A percentile compares a stretch with the other conserved stretches of the same genome.
phyloP scores from a whole-genome alignment of 176 grass and related monocot genomes.

The Oryza australiensis region DNA sequence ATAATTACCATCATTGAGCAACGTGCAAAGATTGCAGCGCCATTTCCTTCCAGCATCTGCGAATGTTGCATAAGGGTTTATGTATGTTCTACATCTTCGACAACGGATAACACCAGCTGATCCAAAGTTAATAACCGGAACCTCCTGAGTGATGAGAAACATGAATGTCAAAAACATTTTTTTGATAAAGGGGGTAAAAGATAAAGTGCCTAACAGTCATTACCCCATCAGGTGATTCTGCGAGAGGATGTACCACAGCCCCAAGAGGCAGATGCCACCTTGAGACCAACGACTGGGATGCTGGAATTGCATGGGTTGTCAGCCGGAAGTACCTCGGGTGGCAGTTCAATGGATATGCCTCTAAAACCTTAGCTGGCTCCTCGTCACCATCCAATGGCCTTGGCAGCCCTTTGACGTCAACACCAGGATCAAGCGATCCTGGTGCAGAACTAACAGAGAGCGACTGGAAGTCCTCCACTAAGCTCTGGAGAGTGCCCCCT shows the following conservation, averaged over 20 bases:
- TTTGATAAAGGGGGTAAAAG: constrained; percentile 7
- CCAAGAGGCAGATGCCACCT: constrained; percentile 98
- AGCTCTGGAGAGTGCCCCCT: constrained; percentile 46
- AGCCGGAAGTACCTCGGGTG: constrained; percentile 84
- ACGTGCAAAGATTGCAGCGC: constrained; percentile 94
- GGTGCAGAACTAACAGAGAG: constrained; percentile 67
- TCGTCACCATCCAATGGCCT: constrained; percentile 80
- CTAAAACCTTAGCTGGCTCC: constrained; percentile 63
- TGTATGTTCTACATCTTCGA: constrained; percentile 91
- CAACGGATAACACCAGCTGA: constrained; percentile 83
- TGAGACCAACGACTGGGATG: constrained; percentile 77
- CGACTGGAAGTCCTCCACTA: constrained; percentile 97
- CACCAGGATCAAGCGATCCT: constrained; percentile 70
- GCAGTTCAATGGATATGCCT: constrained; percentile 77
- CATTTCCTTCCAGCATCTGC: constrained; percentile 97
- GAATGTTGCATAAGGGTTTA: constrained; percentile 92
- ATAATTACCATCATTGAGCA: constrained; percentile 92
- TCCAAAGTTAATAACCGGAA: constrained; percentile 90
- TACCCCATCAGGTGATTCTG: constrained; percentile 96
- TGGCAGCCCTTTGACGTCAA: constrained; percentile 72
- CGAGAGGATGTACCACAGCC: constrained; percentile 81
- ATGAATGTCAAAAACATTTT: constrained; percentile 17
- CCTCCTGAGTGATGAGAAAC: constrained; percentile 58
- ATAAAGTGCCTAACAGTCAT: constrained; percentile 12
- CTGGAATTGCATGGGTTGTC: constrained; percentile 85